phyloP scores from a whole-genome alignment of 75 land plant species.

The Picea sitchensis region DNA sequence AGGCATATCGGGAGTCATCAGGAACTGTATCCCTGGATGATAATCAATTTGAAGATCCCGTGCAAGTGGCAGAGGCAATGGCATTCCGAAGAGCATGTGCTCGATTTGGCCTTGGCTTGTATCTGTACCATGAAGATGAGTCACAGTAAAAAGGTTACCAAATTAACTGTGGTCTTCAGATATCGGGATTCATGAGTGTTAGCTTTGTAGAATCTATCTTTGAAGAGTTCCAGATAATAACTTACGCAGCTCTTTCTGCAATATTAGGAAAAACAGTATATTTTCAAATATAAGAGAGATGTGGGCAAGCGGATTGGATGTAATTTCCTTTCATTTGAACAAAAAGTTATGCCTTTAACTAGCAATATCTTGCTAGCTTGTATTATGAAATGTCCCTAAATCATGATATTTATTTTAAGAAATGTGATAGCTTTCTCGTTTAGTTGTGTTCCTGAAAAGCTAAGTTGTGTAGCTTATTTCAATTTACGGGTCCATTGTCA shows the following conservation, averaged over 20 bases:
- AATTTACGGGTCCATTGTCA: neutral
- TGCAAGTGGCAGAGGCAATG: constrained; percentile 86
- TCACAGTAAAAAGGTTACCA: constrained; percentile 2
- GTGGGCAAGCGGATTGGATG: neutral
- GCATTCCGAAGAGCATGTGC: constrained; percentile 95
- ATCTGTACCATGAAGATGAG: constrained; percentile 87
- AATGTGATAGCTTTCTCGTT: neutral
- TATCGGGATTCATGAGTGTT: neutral
- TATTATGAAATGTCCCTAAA: neutral
- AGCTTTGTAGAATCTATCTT: neutral
- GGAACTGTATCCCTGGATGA: constrained; percentile 64
- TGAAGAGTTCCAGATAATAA: constrained; percentile 6
- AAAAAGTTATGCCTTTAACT: neutral
- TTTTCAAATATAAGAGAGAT: neutral
- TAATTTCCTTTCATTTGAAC: constrained; percentile 4
- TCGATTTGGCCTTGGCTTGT: constrained; percentile 89
- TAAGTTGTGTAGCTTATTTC: neutral
- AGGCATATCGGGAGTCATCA: constrained; percentile 84
- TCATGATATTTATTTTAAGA: neutral
- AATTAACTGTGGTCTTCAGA: neutral
- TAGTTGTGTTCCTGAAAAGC: neutral
- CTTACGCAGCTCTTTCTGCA: neutral
- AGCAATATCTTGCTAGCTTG: neutral
- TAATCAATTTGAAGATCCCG: constrained; percentile 58
- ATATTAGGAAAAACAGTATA: neutral